Evolutionary conservation across 2,329 filamentous ascomycete species (phyloP), one percentile per base, ranked within the genome.

Genomic region (Fusarium xyrophilum): DNA sequence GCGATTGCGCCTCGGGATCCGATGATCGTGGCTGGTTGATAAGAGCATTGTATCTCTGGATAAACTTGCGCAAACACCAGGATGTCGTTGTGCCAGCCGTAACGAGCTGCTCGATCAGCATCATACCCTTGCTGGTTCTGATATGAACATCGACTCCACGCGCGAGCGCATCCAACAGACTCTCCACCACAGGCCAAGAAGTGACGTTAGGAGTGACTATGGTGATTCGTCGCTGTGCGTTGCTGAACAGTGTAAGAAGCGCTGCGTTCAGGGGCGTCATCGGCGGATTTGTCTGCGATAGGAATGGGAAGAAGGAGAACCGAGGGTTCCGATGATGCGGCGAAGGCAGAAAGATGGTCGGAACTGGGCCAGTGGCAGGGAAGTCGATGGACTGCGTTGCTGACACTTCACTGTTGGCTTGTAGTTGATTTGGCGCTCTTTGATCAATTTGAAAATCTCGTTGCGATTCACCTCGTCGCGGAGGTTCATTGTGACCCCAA

Each of bases 201-300:
- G 93, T 96, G 3, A 96, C 75, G 60, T 96, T 96, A 0, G 93
- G 93, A 0, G 92, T 93, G 68, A 93, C 87, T 6, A 96, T 84
- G 61, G 87, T 89, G 55, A 96, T 88, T 19, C 79, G 81, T 14
- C 75, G 79, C 33, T 82, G 80, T 0, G 92, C 90, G 44, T 82
- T 84, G 3, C 81, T 77, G 40, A 94, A 81, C 0, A 92, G 79
- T 0, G 84, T 85, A 2, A 92, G 79, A 11, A 93, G 75, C 35
- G 89, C 88, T 3, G 81, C 79, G 63, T 93, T 93, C 17, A 93
- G 84, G 1, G 90, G 90, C 1, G 90, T 93, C 21, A 81, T 78
- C 2, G 90, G 90, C 3, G 86, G 83, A 3, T 79, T 70, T 2
- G 81, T 80, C 12, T 80, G 79, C 2, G 73, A 76, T n/a, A 83